phyloP scores from a whole-genome alignment of 2,329 filamentous ascomycete genomes.

The Neoscytalidium dimidiatum region DNA sequence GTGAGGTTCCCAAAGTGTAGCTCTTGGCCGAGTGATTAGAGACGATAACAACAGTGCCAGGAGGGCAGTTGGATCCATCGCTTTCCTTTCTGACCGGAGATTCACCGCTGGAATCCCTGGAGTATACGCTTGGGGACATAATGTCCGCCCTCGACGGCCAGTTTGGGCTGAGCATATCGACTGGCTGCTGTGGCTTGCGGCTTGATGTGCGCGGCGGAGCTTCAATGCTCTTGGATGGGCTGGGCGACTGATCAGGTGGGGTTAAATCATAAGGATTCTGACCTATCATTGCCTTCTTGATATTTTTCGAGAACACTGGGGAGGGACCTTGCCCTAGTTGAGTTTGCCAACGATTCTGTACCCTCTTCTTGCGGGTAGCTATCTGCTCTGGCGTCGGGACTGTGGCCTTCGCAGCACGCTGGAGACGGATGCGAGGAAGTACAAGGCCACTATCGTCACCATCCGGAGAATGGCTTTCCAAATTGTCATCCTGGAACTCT shows the following conservation, averaged over 20 bases:
- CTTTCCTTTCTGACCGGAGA: slow-evolving; percentile 37
- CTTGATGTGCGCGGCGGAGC: slow-evolving; percentile 10
- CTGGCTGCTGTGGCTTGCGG: background rate
- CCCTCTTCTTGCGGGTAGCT: slow-evolving; percentile 38
- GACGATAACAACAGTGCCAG: slow-evolving; percentile 44
- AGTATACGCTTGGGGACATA: slow-evolving; percentile 52
- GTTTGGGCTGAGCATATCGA: slow-evolving; percentile 4
- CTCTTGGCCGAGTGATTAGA: slow-evolving; percentile 47
- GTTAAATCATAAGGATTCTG: slow-evolving; percentile 35
- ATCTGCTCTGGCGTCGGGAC: slow-evolving; percentile 42
- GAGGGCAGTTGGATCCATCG: slow-evolving; percentile 26
- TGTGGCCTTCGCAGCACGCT: slow-evolving; percentile 20
- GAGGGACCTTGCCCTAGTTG: slow-evolving; percentile 38
- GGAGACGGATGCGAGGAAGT: slow-evolving; percentile 15
- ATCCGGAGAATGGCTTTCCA: slow-evolving; percentile 3
- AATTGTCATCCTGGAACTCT: background rate
- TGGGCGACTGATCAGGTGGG: slow-evolving; percentile 24
- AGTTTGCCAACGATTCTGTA: slow-evolving; percentile 45
- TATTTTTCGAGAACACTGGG: slow-evolving; percentile 26
- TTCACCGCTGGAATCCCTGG: slow-evolving; percentile 42
- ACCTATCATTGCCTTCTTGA: slow-evolving; percentile 18
- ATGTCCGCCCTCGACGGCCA: slow-evolving; percentile 11
- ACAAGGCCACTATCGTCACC: slow-evolving; percentile 11
- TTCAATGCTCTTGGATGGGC: slow-evolving; percentile 13
- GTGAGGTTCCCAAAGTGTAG: slow-evolving; percentile 38